Evolutionary conservation across 108 stramenopile species (phyloP).

Genomic region (Nannochloropsis oceanica): DNA sequence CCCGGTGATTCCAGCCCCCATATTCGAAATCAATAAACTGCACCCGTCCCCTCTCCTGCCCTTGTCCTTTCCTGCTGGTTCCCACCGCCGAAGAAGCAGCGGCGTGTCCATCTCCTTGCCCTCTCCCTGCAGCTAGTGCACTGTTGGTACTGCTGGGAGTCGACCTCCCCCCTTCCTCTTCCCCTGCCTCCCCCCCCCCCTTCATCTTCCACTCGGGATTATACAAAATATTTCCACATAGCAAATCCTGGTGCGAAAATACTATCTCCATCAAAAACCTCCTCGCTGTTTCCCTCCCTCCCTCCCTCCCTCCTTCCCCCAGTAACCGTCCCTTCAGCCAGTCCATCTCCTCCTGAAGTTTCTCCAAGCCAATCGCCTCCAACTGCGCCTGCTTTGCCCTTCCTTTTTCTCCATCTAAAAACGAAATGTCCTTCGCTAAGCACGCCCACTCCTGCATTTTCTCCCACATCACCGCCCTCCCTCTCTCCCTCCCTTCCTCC

Average conservation of each 20-base stretch:
- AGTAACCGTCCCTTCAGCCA: neutral
- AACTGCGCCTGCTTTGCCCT: neutral
- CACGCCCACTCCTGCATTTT: neutral
- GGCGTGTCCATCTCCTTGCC: constrained; percentile 1
- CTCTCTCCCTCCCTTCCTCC: neutral
- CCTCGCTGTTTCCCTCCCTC: neutral
- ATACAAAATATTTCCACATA: neutral
- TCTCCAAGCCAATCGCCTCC: neutral
- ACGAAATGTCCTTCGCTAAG: neutral
- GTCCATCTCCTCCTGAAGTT: neutral
- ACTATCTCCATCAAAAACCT: neutral
- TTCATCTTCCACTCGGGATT: neutral
- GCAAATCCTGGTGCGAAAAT: neutral
- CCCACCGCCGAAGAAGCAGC: constrained; percentile 5
- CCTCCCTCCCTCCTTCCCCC: neutral
- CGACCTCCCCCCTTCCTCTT: neutral
- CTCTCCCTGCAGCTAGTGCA: neutral
- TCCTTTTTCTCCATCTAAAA: neutral
- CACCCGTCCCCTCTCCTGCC: neutral
- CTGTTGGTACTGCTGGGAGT: neutral
- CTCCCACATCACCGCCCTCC: neutral
- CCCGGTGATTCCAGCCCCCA: constrained; percentile 15
- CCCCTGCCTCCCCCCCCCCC: neutral
- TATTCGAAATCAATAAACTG: constrained; percentile 34
- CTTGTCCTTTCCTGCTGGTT: neutral